phyloP scores from a whole-genome alignment of 768 basidiomycete genomes.

The Lepiota subincarnata region DNA sequence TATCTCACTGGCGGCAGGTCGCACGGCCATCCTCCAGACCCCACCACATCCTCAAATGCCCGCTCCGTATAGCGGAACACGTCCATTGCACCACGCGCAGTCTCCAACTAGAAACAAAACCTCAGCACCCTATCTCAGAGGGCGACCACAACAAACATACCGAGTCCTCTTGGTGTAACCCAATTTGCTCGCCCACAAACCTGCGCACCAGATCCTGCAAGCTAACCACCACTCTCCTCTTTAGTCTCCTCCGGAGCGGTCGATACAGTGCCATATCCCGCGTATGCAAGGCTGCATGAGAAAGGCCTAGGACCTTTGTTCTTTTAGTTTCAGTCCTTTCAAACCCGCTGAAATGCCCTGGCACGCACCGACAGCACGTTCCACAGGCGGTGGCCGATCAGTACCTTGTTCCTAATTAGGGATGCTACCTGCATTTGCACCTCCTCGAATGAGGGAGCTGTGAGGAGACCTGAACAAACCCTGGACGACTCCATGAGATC shows the following conservation, averaged over 20 bases:
- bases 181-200: constrained; percentile 43
- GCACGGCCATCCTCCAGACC: constrained; percentile 48
- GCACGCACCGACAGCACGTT: constrained; percentile 45
- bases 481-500: not conserved
- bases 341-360: not conserved
- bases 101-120: constrained; percentile 34
- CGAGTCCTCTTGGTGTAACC: constrained; percentile 40
- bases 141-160: constrained; percentile 22
- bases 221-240: constrained; percentile 31
- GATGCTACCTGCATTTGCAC: constrained; percentile 41
- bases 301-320: constrained; percentile 45
- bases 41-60: constrained; percentile 43
- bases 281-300: constrained; percentile 47
- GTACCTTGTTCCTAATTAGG: constrained; percentile 42
- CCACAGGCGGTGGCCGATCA: constrained; percentile 57
- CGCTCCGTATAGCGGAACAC: constrained; percentile 48
- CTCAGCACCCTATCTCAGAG: too few relatives aligned
- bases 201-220: constrained; percentile 38
- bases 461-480: not conserved
- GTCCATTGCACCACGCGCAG: constrained; percentile 46
- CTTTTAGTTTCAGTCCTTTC: not conserved
- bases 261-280: constrained; percentile 53
- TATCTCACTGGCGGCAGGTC: constrained; percentile 35
- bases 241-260: constrained; percentile 42
- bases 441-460: constrained; percentile 47